phyloP scores from a whole-genome alignment of 1,284 basidiomycete genomes.

The Leccinum holopus region DNA sequence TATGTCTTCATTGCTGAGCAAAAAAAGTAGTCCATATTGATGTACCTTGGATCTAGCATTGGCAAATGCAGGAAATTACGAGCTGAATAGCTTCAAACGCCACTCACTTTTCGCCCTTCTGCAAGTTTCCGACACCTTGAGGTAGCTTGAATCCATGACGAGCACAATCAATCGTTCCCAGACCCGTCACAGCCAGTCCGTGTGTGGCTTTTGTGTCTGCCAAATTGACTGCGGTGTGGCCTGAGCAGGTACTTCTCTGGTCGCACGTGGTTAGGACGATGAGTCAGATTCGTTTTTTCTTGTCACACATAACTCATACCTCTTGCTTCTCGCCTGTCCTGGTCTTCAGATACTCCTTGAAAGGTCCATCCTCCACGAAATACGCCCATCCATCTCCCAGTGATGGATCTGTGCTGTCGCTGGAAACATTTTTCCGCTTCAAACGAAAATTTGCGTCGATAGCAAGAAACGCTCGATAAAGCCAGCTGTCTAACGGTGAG shows the following conservation, averaged over 20 bases:
- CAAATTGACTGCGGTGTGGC: background rate
- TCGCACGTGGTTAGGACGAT: background rate
- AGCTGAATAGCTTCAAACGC: background rate
- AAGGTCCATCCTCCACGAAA: background rate
- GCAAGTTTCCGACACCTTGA: background rate
- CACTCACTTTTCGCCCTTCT: background rate
- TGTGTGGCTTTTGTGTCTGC: background rate
- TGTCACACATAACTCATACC: background rate
- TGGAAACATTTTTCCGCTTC: background rate
- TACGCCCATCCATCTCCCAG: background rate
- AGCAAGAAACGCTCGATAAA: background rate
- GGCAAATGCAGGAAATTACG: background rate
- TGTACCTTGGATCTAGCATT: background rate
- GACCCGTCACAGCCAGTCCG: background rate
- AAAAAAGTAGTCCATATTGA: background rate
- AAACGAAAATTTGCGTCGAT: background rate
- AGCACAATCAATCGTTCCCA: background rate
- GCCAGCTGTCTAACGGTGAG: too few species aligned
- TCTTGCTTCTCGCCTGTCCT: background rate
- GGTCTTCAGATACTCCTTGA: background rate
- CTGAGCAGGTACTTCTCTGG: background rate
- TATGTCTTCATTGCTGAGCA: background rate
- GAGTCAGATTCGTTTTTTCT: background rate
- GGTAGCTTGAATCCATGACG: background rate
- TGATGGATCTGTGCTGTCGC: background rate